Conservation (phyloP, 2,329 filamentous ascomycete species). For the Botrytis tulipae region DNA sequence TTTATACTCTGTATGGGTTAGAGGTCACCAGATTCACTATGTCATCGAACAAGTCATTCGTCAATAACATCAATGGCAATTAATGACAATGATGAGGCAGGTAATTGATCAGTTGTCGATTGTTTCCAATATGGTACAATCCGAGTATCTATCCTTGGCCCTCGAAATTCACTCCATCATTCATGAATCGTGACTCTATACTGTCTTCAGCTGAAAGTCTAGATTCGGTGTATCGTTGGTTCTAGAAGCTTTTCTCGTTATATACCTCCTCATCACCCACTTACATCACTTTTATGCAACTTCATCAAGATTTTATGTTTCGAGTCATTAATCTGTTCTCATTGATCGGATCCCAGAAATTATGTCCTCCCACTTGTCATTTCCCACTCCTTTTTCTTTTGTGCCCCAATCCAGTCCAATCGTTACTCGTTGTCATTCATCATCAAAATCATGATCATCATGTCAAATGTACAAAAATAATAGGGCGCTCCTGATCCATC, state of each 20-base stretch:
- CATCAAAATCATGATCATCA: conserved; percentile 18
- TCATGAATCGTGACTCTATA: background rate
- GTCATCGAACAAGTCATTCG: background rate
- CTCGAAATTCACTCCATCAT: background rate
- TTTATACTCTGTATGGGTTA: background rate
- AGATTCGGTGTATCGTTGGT: background rate
- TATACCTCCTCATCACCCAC: background rate
- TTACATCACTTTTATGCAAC: conserved; percentile 6
- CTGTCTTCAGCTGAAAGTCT: background rate
- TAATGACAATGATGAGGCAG: background rate
- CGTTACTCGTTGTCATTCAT: conserved; percentile 14
- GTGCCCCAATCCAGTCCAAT: background rate
- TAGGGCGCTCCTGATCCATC: background rate
- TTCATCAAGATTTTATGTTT: background rate
- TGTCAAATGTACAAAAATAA: conserved; percentile 17
- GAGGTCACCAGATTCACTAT: background rate
- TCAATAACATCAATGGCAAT: background rate
- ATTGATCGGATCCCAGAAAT: background rate
- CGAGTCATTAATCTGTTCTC: conserved; percentile 10
- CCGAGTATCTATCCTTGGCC: background rate
- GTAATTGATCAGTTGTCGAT: background rate
- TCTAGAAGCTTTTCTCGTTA: background rate
- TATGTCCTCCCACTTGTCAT: background rate
- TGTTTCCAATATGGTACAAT: background rate
- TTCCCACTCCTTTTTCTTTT: background rate